Evolutionary conservation across 768 basidiomycete species (phyloP).

Genomic region (Arthromyces matolae): DNA sequence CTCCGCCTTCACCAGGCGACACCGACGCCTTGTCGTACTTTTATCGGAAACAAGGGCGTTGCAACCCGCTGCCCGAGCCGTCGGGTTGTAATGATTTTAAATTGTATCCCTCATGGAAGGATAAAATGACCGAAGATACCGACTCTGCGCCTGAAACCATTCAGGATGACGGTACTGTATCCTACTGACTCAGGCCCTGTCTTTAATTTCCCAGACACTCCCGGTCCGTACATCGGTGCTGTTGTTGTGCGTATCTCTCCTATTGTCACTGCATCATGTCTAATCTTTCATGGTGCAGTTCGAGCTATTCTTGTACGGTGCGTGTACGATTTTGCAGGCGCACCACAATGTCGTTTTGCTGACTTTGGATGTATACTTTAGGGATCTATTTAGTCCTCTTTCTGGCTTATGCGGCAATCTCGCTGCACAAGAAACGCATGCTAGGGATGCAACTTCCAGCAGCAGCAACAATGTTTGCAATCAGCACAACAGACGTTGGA

Average conservation of each 20-base stretch:
- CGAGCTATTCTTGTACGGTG: conserved; percentile 18
- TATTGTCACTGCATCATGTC: background rate
- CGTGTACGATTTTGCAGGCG: background rate
- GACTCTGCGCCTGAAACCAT: too few species aligned
- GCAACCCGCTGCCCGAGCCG: conserved; percentile 3
- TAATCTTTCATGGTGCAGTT: conserved; percentile 10
- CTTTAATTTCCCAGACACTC: background rate
- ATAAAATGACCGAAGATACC: background rate
- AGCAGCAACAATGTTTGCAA: conserved; percentile 11
- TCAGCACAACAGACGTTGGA: conserved; percentile 15
- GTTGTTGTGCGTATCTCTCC: conserved; percentile 3
- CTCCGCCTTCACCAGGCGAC: too few species aligned
- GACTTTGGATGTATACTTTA: background rate
- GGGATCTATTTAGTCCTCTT: conserved; percentile 16
- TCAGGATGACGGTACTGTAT: conserved; percentile 9
- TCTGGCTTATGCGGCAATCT: conserved; percentile 5
- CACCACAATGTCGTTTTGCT: background rate
- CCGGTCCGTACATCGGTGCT: conserved; percentile 11
- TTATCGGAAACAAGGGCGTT: conserved; percentile 9
- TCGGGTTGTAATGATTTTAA: background rate
- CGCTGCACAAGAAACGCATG: conserved; percentile 1
- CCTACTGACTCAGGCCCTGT: conserved; percentile 8
- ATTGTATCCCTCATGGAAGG: background rate
- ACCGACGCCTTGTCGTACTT: conserved; percentile 2
- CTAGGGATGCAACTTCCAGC: conserved; percentile 4